Base-by-base conservation (phyloP, 345 rosid genomes). In the Eucalyptus curtisii region DNA sequence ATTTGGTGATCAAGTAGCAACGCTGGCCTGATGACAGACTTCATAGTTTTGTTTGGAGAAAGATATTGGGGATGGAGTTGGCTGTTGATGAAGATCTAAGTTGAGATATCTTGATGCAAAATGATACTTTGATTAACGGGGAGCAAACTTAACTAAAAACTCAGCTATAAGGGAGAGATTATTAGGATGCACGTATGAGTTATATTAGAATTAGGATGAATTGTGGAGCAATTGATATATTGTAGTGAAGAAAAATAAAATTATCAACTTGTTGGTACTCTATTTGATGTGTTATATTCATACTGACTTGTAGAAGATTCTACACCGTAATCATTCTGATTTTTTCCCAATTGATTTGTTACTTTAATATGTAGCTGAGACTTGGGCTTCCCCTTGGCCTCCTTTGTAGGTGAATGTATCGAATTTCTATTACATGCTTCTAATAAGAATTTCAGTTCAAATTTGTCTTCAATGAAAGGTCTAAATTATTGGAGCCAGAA, bases 321-420 rank as follows among this genome's bases (percentile, higher is more conserved):
- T 52, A 3, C 57, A 52, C 0, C 0, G 2, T 1, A 52, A 52
- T 1, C 24, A 52, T 52, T 52, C 57, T 19, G 10, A 52, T 52
- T 52, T 52, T 52, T 52, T 7, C 24, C 57, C 4, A 3, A 52
- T 3, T 52, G 55, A 52, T 52, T 52, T 19, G 57, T 52, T 52
- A 52, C 57, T 52, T 19, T 10, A 52, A 52, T 19, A 52, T 52
- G 57, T 7, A 55, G 27, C 1, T 55, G 2, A 55, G 61, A 24
- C 61, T 4, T 24, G 61, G 27, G 61, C 27, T 55, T 55, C 30
- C 61, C 27, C 61, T 55, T 55, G 61, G 27, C 61, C 61, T 55
- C 1, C 3, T 55, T 5, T 4, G 1, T 22, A 10, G 12, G 27
- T 55, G 61, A 55, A 55, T 55, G 30, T 55, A 24, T 55, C 12